Conservation (phyloP, 768 basidiomycete genomes). For the Leccinum subtestaceum region DNA sequence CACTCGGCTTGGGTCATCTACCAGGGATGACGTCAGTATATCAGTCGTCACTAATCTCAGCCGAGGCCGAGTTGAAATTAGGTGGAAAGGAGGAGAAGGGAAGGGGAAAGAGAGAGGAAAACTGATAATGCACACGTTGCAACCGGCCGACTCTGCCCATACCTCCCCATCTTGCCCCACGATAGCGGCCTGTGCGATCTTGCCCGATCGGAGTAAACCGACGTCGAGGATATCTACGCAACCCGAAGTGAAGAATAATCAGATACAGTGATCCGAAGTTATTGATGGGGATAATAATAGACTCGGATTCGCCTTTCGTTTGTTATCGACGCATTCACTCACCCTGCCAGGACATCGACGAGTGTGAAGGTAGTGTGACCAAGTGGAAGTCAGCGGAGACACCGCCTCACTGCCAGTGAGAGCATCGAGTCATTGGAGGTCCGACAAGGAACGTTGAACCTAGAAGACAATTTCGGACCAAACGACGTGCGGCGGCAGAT, state of each 20-base stretch:
- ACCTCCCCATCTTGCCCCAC: constrained; percentile 30
- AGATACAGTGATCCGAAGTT: not conserved
- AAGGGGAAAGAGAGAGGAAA: not conserved
- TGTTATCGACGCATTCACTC: constrained; percentile 2
- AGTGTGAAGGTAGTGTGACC: not conserved
- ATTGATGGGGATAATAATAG: not conserved
- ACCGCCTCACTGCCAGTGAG: not conserved
- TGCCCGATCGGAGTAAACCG: constrained; percentile 72
- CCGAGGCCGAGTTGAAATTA: not conserved
- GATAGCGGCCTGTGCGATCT: constrained; percentile 68
- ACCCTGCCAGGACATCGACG: constrained; percentile 30
- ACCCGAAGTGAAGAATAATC: not conserved
- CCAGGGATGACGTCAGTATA: not conserved
- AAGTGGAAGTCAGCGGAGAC: not conserved
- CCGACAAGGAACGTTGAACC: not conserved
- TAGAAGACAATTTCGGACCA: too few species aligned
- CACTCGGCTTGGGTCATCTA: constrained; percentile 26
- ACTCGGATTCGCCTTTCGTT: not conserved
- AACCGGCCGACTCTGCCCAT: constrained; percentile 30
- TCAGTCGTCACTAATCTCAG: not conserved
- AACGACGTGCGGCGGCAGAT: too few species aligned
- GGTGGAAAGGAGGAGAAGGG: too few species aligned
- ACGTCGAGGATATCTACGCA: constrained; percentile 74
- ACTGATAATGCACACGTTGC: constrained; percentile 22
- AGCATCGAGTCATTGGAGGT: not conserved